These are phyloP conservation scores for Microsporum ferrugineum DNA, from an alignment of 2,329 filamentous ascomycete genomes.

Conservation along the genomic window DNA sequence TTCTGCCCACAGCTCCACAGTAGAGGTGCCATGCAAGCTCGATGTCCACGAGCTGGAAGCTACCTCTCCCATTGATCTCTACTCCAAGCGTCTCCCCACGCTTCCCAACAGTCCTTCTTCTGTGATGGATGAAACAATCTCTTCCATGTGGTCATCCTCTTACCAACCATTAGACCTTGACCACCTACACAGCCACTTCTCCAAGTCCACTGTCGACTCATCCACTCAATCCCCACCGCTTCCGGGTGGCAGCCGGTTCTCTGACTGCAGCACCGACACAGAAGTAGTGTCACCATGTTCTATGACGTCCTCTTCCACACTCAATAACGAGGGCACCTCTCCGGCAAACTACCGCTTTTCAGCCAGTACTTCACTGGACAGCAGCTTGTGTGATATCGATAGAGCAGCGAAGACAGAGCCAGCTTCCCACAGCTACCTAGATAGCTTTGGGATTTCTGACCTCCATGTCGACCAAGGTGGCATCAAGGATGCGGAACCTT, in stretches of 20 bases:
- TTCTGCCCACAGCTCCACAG: background rate
- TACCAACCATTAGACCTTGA: slow-evolving; percentile 21
- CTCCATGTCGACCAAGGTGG: background rate
- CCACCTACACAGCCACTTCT: slow-evolving; percentile 32
- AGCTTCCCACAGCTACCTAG: background rate
- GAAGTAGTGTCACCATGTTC: slow-evolving; percentile 27
- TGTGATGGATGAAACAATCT: slow-evolving; percentile 30
- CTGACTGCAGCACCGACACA: slow-evolving; percentile 30
- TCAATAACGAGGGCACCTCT: slow-evolving; percentile 17
- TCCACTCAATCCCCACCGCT: slow-evolving; percentile 18
- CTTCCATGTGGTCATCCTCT: slow-evolving; percentile 15
- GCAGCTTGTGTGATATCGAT: background rate
- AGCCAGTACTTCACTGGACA: background rate
- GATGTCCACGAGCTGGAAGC: background rate
- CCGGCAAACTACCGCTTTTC: background rate
- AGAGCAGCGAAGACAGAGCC: background rate
- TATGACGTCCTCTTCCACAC: slow-evolving; percentile 26
- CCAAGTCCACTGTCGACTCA: slow-evolving; percentile 26
- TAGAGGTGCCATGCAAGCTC: background rate
- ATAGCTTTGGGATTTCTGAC: background rate
- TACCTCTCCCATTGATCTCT: background rate
- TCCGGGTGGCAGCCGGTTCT: slow-evolving; percentile 29
- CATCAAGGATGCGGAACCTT: background rate
- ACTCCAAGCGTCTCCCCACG: slow-evolving; percentile 33
- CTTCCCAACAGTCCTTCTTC: slow-evolving; percentile 38